Percentiles rank a stretch among this genome's conserved stretches.
Evolutionary conservation across 495 filamentous ascomycete genomes (phyloP).

Genomic region (Xylaria longipes): DNA sequence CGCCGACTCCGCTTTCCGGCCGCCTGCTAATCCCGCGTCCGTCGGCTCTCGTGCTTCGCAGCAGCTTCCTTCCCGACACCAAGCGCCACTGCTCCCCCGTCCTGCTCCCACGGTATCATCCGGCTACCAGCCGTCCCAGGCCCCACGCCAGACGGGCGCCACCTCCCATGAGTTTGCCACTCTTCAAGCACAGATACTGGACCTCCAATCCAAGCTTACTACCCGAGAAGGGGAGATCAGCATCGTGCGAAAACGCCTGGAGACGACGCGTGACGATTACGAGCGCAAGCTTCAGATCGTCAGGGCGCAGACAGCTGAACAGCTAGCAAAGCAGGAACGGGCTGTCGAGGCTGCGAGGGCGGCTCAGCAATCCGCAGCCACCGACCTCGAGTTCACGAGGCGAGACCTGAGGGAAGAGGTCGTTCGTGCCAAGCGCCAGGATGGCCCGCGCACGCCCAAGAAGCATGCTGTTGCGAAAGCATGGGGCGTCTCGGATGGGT

Average conservation of each 20-base stretch:
- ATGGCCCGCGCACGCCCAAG: constrained; percentile 51
- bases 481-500: constrained; percentile 57
- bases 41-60: constrained; percentile 36
- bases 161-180: constrained; percentile 35
- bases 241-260: constrained; percentile 60
- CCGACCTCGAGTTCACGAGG: constrained; percentile 60
- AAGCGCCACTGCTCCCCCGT: constrained; percentile 32
- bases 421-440: constrained; percentile 46
- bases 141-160: constrained; percentile 25
- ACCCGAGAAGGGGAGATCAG: constrained; percentile 57
- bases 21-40: constrained; percentile 2
- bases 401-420: constrained; percentile 58
- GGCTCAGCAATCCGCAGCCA: constrained; percentile 51
- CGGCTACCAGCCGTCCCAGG: constrained; percentile 40
- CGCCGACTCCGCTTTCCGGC: constrained; percentile 25
- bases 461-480: constrained; percentile 49
- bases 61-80: constrained; percentile 30
- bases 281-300: constrained; percentile 54
- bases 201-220: constrained; percentile 50
- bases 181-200: constrained; percentile 42
- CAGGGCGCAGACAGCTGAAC: constrained; percentile 53
- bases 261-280: constrained; percentile 49
- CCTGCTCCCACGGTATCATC: constrained; percentile 34
- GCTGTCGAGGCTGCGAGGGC: constrained; percentile 52
- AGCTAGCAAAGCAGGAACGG: constrained; percentile 53